Percentiles rank a stretch among this genome's conserved stretches.
Conservation (phyloP, 306 rosid species). For the Clitoria ternatea region DNA sequence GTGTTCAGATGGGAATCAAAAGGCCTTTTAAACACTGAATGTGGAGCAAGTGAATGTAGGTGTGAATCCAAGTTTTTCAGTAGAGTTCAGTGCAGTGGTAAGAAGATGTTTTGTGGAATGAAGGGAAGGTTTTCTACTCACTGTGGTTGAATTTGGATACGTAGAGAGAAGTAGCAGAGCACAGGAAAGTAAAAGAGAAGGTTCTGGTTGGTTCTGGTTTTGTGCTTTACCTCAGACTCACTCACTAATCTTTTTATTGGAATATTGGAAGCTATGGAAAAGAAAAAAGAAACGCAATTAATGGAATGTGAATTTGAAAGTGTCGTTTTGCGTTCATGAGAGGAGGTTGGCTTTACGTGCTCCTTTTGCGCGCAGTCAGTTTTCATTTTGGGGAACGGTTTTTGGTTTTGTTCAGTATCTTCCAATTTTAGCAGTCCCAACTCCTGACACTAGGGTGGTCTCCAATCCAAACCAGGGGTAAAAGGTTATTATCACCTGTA, state of each 20-base stretch:
- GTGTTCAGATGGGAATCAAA: background rate
- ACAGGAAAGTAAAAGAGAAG: constrained; percentile 31
- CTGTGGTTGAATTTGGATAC: background rate
- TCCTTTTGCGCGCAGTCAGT: background rate
- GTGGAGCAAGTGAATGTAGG: constrained; percentile 11
- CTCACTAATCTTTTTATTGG: background rate
- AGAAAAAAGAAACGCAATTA: constrained; percentile 20
- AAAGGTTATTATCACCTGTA: too few species aligned
- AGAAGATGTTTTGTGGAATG: background rate
- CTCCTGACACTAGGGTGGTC: too few species aligned
- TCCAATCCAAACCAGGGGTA: too few species aligned
- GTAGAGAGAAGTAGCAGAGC: background rate
- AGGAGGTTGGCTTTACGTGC: constrained; percentile 8
- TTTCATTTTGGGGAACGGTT: background rate
- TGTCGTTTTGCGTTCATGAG: constrained; percentile 2
- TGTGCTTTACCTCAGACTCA: constrained; percentile 7
- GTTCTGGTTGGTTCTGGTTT: constrained; percentile 36
- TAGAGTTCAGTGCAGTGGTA: background rate
- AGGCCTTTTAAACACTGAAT: background rate
- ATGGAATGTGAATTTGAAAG: constrained; percentile 22
- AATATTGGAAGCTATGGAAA: background rate
- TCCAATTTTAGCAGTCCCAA: background rate
- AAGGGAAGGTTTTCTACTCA: background rate
- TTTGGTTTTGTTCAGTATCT: background rate
- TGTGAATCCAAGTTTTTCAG: background rate